A percentile compares a stretch with the other conserved stretches of the same genome.
phyloP scores from a whole-genome alignment of 2,329 filamentous ascomycete species.

The Pseudohalonectria lignicola region DNA sequence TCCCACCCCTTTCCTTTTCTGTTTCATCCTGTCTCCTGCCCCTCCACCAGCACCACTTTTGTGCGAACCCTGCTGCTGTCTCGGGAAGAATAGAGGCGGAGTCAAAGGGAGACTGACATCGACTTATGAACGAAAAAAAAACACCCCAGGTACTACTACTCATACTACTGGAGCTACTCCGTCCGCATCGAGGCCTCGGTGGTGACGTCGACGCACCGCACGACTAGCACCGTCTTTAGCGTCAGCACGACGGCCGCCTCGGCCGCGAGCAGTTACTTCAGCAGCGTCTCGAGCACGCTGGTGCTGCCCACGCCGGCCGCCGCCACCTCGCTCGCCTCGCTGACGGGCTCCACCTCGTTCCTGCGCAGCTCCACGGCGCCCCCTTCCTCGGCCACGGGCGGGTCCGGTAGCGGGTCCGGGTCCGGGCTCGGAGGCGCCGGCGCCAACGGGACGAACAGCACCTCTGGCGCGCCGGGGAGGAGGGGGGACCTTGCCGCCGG shows the following conservation, averaged over 20 bases:
- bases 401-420: too few species aligned
- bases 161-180: slow-evolving; percentile 14
- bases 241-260: slow-evolving; percentile 10
- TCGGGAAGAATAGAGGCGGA: too few species aligned
- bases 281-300: slow-evolving; percentile 8
- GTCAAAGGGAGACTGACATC: too few species aligned
- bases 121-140: too few species aligned
- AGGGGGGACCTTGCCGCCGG: too few species aligned
- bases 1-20: too few species aligned
- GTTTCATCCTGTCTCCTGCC: too few species aligned
- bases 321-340: slow-evolving; percentile 10
- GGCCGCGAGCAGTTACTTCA: slow-evolving; percentile 9
- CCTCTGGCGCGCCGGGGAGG: not conserved
- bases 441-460: not conserved
- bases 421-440: not conserved
- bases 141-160: slow-evolving; percentile 10
- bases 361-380: too few species aligned
- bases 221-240: slow-evolving; percentile 7
- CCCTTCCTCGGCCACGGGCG: not conserved
- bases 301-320: slow-evolving; percentile 10
- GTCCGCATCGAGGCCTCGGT: slow-evolving; percentile 9
- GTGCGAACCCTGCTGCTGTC: too few species aligned
- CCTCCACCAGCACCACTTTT: too few species aligned
- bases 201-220: slow-evolving; percentile 10
- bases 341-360: slow-evolving; percentile 11